Base-by-base conservation (phyloP, 2,329 filamentous ascomycete species). In the Colletotrichum higginsianum region DNA sequence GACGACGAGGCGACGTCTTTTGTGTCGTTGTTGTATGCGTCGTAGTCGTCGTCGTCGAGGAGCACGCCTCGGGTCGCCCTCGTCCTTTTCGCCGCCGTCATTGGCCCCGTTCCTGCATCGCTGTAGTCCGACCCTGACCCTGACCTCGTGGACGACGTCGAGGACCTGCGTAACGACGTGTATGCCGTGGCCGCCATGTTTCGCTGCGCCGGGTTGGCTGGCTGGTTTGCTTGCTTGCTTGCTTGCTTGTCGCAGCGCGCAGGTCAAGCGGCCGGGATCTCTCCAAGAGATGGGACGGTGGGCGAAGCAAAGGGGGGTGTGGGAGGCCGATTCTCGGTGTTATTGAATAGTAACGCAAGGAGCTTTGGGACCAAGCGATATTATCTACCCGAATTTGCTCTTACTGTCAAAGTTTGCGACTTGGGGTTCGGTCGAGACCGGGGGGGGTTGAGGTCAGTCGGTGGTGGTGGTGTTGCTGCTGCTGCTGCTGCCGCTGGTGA, bases 161-260 rank as follows among this genome's bases (percentile, higher is more conserved):
- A 67, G 50, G 44, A 71, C 64, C 67, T 67, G 64, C 67, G 67
- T 49, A 71, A 57, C 44, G 67, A 71, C 21, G 50, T 23, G 50
- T 71, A 71, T n/a, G 53, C 35, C n/a, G 61, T 46, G 49, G 47
- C 47, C 65, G 68, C 68, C 68, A 71, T 71, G 49, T 44, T 30
- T 15, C 30, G 42, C 23, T 18, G 23, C 35, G 15, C 38, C 16
- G n/a, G 9, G 8, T 23, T 21, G 26, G 50, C 35, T 38, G 35
- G 30, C 26, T 26, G 30, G 57, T 38, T 49, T 47, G 66, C 56
- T 11, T 9, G 35, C 35, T 38, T 38, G 8, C 2, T 11, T 38
- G 35, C 35, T 38, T 38, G 35, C 35, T 38, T 38, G 35, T 38
- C 35, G 35, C 35, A 38, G 35, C 35, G 35, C 60, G 26, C 47